Percentiles rank a stretch among this genome's conserved stretches.
These are phyloP conservation scores for Pleurotus tuoliensis DNA, from an alignment of 768 basidiomycete species.

Conservation along the genomic window DNA sequence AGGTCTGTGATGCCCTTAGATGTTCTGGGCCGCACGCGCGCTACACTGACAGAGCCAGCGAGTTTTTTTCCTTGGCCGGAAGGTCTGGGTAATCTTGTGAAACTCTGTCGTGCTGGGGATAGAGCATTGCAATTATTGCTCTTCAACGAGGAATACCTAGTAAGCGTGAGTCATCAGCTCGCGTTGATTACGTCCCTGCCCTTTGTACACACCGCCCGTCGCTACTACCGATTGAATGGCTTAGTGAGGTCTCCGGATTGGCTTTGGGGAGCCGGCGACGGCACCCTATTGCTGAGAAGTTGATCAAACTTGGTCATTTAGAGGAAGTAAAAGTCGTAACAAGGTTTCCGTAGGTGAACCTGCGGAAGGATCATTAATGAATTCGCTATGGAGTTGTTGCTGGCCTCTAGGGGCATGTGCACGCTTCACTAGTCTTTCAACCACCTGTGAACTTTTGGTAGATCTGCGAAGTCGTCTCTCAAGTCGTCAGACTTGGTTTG, in stretches of 20 bases:
- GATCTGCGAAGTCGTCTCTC: constrained; percentile 16
- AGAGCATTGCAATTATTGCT: constrained; percentile 91
- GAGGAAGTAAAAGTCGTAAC: constrained; percentile 84
- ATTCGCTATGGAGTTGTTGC: constrained; percentile 28
- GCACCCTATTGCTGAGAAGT: constrained; percentile 41
- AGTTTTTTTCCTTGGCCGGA: constrained; percentile 47
- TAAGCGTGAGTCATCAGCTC: constrained; percentile 85
- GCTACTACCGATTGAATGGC: constrained; percentile 91
- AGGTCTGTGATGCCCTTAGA: constrained; percentile 91
- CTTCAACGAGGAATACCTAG: constrained; percentile 90
- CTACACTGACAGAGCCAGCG: constrained; percentile 89
- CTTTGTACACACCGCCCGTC: constrained; percentile 89
- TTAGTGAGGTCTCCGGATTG: constrained; percentile 85
- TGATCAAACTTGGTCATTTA: constrained; percentile 80
- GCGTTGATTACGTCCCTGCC: constrained; percentile 89
- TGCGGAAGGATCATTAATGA: constrained; percentile 74
- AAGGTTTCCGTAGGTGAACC: constrained; percentile 82
- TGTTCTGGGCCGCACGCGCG: constrained; percentile 85
- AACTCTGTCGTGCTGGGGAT: constrained; percentile 81
- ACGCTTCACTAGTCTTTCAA: constrained; percentile 31
- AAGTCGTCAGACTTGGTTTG: constrained; percentile 16
- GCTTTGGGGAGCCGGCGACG: constrained; percentile 58
- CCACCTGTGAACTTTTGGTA: constrained; percentile 47
- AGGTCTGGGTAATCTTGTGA: constrained; percentile 70
- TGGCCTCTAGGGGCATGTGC: constrained; percentile 30